Base-by-base conservation (phyloP, 192 early-diverging fungal species). In the Spinellus fusiger region DNA sequence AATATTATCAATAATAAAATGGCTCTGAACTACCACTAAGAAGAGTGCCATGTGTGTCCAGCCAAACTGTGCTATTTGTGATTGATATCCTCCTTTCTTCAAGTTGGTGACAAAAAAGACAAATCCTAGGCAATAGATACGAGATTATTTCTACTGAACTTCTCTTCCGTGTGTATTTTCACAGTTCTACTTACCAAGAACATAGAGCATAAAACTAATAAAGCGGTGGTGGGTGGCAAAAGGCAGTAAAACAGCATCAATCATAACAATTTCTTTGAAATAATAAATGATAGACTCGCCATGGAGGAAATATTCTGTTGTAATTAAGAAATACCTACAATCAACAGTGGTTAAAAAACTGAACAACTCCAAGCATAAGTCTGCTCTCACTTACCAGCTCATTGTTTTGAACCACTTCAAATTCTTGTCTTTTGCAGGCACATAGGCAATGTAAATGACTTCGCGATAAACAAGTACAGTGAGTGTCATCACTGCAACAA, bases 21-120 rank as follows among this genome's bases (percentile, higher is more conserved):
- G 94, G 65, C 89, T 90, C 71, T 94, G 92, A 64, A 88, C 77
- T 37, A 98, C 93, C 33, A 98, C 93, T 10, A 98, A 72, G 33
- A 94, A 77, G 56, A 98, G 69, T 5, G 91, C 86, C 94, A 98
- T 96, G 70, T 98, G 96, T 20, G 94, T 98, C 94, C 93, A 95
- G 28, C 87, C 90, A 72, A 98, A 98, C 74, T 96, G 94, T 6
- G 85, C 78, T 74, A 98, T 92, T 79, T 98, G 96, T 80, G 93
- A 92, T 66, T 88, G 83, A 77, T 98, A 98, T 71, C 89, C 84
- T 8, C 91, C 91, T 73, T 93, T 95, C 75, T 89, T 89, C 60
- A 98, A 78, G 62, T 90, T 95, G 56, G 89, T 67, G 8, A 98
- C 93, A 82, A 98, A 98, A 66, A 93, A 84, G 26, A 98, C 92